Percentiles rank a stretch among this genome's conserved stretches.
phyloP scores from a whole-genome alignment of 257 asterid genomes.

The Solanum lignicaule region DNA sequence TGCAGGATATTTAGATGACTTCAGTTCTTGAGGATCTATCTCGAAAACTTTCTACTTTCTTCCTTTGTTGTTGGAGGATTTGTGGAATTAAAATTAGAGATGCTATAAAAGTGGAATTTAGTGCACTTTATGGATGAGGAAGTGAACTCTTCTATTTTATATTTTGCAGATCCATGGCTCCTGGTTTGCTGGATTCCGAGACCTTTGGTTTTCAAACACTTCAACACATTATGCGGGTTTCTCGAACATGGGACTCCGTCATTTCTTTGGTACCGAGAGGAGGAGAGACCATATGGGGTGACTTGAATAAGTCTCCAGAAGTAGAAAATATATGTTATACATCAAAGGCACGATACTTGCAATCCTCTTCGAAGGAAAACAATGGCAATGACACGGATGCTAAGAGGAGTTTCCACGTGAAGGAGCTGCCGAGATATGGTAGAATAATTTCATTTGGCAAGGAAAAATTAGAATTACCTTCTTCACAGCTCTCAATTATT shows the following conservation, averaged over 20 bases:
- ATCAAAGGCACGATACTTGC: background rate
- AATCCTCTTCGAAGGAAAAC: background rate
- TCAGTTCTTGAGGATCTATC: background rate
- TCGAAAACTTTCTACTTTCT: background rate
- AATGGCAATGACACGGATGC: background rate
- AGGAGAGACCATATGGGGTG: constrained; percentile 4
- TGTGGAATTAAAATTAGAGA: background rate
- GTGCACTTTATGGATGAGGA: background rate
- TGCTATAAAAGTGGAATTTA: background rate
- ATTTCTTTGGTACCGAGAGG: background rate
- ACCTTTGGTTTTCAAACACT: background rate
- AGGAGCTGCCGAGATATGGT: background rate
- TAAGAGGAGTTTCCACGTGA: background rate
- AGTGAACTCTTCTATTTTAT: background rate
- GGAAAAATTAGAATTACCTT: background rate
- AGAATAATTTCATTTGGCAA: background rate
- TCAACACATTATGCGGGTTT: constrained; percentile 1
- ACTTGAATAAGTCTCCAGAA: constrained; percentile 1
- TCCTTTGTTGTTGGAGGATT: background rate
- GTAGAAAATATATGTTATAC: background rate
- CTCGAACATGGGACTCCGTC: constrained; percentile 1
- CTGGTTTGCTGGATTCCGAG: background rate
- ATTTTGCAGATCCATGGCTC: background rate
- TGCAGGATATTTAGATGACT: background rate
- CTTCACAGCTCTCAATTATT: background rate